These are phyloP conservation scores for Acanthamoeba sp. DNA, from an alignment of 208 protist genomes.

Conservation along the genomic window DNA sequence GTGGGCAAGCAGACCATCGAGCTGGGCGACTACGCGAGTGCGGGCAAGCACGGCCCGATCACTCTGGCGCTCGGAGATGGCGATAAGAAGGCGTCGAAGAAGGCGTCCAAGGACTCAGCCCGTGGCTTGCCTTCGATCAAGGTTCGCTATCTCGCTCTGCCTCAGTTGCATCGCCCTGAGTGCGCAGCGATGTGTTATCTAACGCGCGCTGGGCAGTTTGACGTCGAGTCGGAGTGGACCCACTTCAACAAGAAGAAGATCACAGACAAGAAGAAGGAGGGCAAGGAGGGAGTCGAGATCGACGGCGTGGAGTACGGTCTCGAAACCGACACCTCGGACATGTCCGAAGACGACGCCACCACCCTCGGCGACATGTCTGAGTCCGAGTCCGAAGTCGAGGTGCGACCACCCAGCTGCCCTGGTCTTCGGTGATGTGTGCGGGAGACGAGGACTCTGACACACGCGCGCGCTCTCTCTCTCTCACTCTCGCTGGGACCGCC, in stretches of 20 bases:
- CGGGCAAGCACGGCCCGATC: background rate
- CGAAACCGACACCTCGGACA: background rate
- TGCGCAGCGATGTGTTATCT: too few species aligned
- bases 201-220: background rate
- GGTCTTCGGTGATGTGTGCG: too few species aligned
- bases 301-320: conserved; percentile 44
- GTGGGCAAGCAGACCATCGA: conserved; percentile 20
- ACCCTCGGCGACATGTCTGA: conserved; percentile 41
- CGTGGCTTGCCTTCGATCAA: background rate
- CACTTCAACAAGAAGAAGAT: conserved; percentile 69
- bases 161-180: too few species aligned
- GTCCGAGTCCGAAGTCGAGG: background rate
- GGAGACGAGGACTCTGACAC: too few species aligned
- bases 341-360: conserved; percentile 29
- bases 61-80: background rate
- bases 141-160: background rate
- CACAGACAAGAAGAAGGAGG: conserved; percentile 1
- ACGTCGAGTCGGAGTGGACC: conserved; percentile 35
- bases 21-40: conserved; percentile 6
- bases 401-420: background rate
- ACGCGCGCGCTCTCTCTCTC: too few species aligned
- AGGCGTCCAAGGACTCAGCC: background rate
- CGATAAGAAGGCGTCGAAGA: background rate
- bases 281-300: conserved; percentile 42
- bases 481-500: too few species aligned